Evolutionary conservation across 805 yeast species (phyloP), one percentile per base, ranked within the genome.

Genomic region (Candida odintsovae): DNA sequence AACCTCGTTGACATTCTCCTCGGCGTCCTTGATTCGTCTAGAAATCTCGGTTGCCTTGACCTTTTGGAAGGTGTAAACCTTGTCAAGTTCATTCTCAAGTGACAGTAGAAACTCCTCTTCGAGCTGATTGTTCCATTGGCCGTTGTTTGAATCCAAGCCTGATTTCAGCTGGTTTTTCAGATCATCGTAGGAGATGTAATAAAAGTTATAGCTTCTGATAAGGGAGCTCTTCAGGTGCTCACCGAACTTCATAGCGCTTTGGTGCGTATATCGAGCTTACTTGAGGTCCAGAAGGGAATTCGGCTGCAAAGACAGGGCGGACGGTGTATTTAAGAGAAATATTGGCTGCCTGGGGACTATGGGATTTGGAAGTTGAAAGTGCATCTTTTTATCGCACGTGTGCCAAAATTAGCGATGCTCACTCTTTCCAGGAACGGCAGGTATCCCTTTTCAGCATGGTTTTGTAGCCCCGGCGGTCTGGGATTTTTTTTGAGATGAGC

Each of bases 231-330:
- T 82, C 57, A 92, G 76, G 60, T 89, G 95, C 66, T 90, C 96
- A 28, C 99, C 99, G 61, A 94, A 94, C 76, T 90, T 92, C 97
- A 94, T 94, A n/a, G n/a, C n/a, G n/a, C n/a, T n/a, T n/a, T n/a
- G n/a, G n/a, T n/a, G n/a, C n/a, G n/a, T n/a, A n/a, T n/a, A n/a
- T n/a, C n/a, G n/a, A n/a, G n/a, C n/a, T n/a, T n/a, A n/a, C n/a
- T n/a, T n/a, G n/a, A n/a, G n/a, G n/a, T n/a, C n/a, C n/a, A n/a
- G n/a, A n/a, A n/a, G n/a, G n/a, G n/a, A n/a, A n/a, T n/a, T n/a
- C n/a, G n/a, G n/a, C n/a, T n/a, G n/a, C n/a, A n/a, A n/a, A n/a
- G n/a, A n/a, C n/a, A n/a, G n/a, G 31, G 31, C 31, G 6, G 36
- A 33, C 20, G 18, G 11, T 3, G 36, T 33, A 16, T 33, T 33